Base-by-base conservation (phyloP, 2,329 filamentous ascomycete genomes). In the Rutstroemia sp. region DNA sequence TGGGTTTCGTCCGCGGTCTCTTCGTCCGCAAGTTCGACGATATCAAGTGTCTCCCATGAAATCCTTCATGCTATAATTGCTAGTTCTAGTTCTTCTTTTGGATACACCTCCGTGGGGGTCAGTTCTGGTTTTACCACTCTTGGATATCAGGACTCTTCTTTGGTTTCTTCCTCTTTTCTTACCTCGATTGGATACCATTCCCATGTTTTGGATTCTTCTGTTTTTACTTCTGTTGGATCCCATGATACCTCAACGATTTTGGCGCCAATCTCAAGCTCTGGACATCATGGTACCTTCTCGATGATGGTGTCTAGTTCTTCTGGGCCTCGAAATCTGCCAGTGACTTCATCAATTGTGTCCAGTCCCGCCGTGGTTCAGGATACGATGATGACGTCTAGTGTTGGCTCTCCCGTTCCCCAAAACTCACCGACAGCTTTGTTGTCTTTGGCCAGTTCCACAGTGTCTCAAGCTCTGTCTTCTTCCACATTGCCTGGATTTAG, bases 41-140 rank as follows among this genome's bases (percentile, higher is more conserved):
- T 50, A 44, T 50, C 38, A 34, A n/a, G 38, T 50, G 14, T 36
- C n/a, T 38, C 52, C 12, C 9, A 34, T 4, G 19, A 23, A 23
- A 25, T 34, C 36, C 46, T 42, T 55, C 10, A 55, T 50, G 46
- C 21, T 49, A 16, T 55, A 50, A 44, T 44, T 42, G 42, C 46
- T 50, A 55, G 46, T 55, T 55, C 46, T 55, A 55, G n/a, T 23
- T 21, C 36, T 55, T 25, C 46, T 55, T 34, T 55, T 55, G 52
- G 38, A 55, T 55, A 50, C 9, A 14, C 36, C 36, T 50, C 46
- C 42, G 50, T 14, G 7, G 16, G 8, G 19, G 23, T 55, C 5
- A 27, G 21, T 44, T 23, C 36, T 55, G 25, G 27, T 50, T n/a
- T 17, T 48, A 55, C 23, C 45, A 34, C 46, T 36, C 16, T 55